Evolutionary conservation across 805 yeast genomes (phyloP).

Genomic region (Candida tibetensis): DNA sequence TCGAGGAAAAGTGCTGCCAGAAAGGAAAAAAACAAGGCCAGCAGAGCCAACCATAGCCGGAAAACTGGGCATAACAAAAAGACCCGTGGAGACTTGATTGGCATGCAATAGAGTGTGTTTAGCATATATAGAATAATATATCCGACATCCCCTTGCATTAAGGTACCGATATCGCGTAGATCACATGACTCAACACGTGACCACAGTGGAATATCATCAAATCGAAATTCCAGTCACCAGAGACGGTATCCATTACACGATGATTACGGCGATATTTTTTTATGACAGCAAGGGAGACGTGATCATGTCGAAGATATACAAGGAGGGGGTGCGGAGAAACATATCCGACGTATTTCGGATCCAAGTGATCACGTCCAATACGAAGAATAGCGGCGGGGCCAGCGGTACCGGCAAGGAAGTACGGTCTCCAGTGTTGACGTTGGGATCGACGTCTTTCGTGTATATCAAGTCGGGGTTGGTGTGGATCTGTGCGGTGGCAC

Average conservation of each 20-base stretch:
- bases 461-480: constrained; percentile 62
- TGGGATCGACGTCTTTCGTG: constrained; percentile 90
- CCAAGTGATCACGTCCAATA: constrained; percentile 71
- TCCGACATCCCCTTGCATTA: no score
- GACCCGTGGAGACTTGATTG: constrained; percentile 26
- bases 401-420: constrained; percentile 19
- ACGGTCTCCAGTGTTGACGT: constrained; percentile 55
- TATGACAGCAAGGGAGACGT: constrained; percentile 82
- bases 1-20: constrained; percentile 33
- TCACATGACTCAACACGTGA: no score
- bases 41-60: constrained; percentile 62
- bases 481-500: constrained; percentile 86
- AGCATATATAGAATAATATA: not conserved
- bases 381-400: constrained; percentile 15
- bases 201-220: no score
- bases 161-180: no score
- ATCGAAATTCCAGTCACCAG: no score
- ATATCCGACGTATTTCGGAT: constrained; percentile 88
- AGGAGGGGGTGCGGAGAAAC: constrained; percentile 73
- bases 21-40: constrained; percentile 56
- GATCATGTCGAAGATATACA: constrained; percentile 67
- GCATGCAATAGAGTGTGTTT: constrained; percentile 18
- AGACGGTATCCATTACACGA: no score
- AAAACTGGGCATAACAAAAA: constrained; percentile 62
- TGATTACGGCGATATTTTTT: constrained; percentile 83